A percentile compares a stretch with the other conserved stretches of the same genome.
Conservation (phyloP, 768 basidiomycete genomes). For the Polyporus arcularius region DNA sequence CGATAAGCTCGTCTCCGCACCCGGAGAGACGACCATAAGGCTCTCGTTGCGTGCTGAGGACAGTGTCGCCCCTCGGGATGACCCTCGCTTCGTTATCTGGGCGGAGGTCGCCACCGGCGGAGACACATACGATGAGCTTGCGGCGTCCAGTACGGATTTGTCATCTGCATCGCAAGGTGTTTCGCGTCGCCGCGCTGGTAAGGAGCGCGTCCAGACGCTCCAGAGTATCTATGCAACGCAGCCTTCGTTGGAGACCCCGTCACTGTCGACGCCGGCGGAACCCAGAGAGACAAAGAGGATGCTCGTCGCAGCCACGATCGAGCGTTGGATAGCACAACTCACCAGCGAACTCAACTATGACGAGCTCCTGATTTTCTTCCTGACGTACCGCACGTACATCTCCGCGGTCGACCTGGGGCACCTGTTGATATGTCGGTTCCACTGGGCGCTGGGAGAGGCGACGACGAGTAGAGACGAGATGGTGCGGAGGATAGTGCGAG, state of each 20-base stretch:
- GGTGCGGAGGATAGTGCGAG: conserved; percentile 75
- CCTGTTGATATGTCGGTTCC: conserved; percentile 83
- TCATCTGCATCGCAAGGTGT: conserved; percentile 19
- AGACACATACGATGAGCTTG: conserved; percentile 15
- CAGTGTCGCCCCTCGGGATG: conserved; percentile 75
- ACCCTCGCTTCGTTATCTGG: conserved; percentile 93
- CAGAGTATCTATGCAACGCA: conserved; percentile 9
- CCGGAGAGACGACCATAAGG: conserved; percentile 64
- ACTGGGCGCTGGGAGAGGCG: conserved; percentile 74
- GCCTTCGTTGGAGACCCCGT: not conserved
- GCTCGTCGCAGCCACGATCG: conserved; percentile 88
- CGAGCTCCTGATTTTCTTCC: conserved; percentile 86
- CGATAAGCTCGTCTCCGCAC: conserved; percentile 60
- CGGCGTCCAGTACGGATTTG: conserved; percentile 12
- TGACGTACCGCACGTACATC: conserved; percentile 89
- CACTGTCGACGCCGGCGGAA: not conserved
- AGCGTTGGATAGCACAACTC: conserved; percentile 90
- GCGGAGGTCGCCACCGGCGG: conserved; percentile 51
- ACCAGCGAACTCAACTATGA: conserved; percentile 87
- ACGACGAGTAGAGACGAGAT: conserved; percentile 62
- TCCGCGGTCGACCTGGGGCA: conserved; percentile 77
- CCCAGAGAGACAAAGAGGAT: conserved; percentile 43
- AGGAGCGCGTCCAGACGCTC: conserved; percentile 34
- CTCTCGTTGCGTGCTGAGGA: conserved; percentile 68
- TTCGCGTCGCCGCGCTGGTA: conserved; percentile 18